A percentile compares a stretch with the other conserved stretches of the same genome.
phyloP scores from a whole-genome alignment of 306 rosid species.

The Pterocarpus macrocarpus region DNA sequence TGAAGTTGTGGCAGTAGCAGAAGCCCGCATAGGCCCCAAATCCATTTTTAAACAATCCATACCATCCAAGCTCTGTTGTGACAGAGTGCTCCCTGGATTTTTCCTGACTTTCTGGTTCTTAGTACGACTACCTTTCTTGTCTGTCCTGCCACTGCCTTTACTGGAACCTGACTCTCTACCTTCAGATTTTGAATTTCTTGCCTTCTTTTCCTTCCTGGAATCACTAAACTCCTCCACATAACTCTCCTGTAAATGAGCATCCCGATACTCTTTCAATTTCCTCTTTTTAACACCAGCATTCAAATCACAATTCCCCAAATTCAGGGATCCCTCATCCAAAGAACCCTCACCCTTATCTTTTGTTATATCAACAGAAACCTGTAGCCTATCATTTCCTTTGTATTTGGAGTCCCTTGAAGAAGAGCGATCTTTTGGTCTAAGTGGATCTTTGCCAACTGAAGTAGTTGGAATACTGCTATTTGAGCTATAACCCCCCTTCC shows the following conservation, averaged over 20 bases:
- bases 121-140: constrained; percentile 69
- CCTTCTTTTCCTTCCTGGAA: constrained; percentile 79
- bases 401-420: constrained; percentile 70
- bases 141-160: constrained; percentile 72
- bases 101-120: constrained; percentile 65
- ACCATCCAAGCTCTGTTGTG: constrained; percentile 69
- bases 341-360: constrained; percentile 56
- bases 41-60: constrained; percentile 72
- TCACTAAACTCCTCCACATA: constrained; percentile 63
- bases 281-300: constrained; percentile 66
- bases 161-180: constrained; percentile 82
- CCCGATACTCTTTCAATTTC: constrained; percentile 64
- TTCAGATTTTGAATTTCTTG: constrained; percentile 72
- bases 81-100: constrained; percentile 54
- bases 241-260: constrained; percentile 57
- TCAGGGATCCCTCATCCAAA: constrained; percentile 61
- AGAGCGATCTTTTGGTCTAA: constrained; percentile 53
- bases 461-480: constrained; percentile 59
- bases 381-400: constrained; percentile 53
- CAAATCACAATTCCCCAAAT: constrained; percentile 59
- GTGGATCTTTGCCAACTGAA: constrained; percentile 66
- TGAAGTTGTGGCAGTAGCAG: constrained; percentile 84
- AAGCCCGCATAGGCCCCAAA: constrained; percentile 65
- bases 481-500: constrained; percentile 65
- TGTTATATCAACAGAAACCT: constrained; percentile 56